Percentiles rank a stretch among this genome's conserved stretches.
These are phyloP conservation scores for Astrothelium macrocarpum DNA, from an alignment of 495 filamentous ascomycete species.

Conservation along the genomic window DNA sequence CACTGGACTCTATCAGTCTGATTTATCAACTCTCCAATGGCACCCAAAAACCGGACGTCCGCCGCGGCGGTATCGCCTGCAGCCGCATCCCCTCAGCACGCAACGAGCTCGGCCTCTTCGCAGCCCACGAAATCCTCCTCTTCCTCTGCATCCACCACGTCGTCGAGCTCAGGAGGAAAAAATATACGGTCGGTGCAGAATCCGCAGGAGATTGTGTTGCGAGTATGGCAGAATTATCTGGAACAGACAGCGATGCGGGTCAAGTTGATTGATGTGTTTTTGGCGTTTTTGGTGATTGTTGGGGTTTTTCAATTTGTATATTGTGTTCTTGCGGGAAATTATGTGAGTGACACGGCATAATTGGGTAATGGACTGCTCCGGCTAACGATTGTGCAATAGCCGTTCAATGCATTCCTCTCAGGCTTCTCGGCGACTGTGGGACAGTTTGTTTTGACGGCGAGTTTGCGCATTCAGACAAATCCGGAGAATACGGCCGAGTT, in stretches of 20 bases:
- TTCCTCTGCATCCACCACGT: slow-evolving; percentile 36
- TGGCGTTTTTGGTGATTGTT: slow-evolving; percentile 78
- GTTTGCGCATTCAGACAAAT: slow-evolving; percentile 83
- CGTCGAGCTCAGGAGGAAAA: slow-evolving; percentile 20
- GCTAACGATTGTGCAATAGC: slow-evolving; percentile 41
- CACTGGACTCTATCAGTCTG: no score
- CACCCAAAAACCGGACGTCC: slow-evolving; percentile 37
- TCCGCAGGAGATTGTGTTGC: slow-evolving; percentile 43
- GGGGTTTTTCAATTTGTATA: slow-evolving; percentile 89
- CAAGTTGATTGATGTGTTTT: slow-evolving; percentile 85
- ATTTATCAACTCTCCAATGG: no score
- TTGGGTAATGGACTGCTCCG: slow-evolving; percentile 1
- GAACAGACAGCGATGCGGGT: slow-evolving; percentile 76
- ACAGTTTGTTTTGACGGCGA: slow-evolving; percentile 91
- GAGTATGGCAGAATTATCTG: slow-evolving; percentile 66
- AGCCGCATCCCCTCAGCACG: slow-evolving; percentile 21
- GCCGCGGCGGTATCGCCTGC: slow-evolving; percentile 30
- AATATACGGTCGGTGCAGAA: slow-evolving; percentile 34
- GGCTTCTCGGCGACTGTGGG: slow-evolving; percentile 93
- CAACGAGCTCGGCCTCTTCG: slow-evolving; percentile 27
- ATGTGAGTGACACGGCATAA: slow-evolving; percentile 48
- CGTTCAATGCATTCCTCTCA: slow-evolving; percentile 95
- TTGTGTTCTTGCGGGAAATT: slow-evolving; percentile 86
- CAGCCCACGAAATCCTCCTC: slow-evolving; percentile 10
- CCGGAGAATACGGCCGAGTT: slow-evolving; percentile 64